These are phyloP conservation scores for Pinguiococcus pyrenoidosus DNA, from an alignment of 108 stramenopile genomes.

Conservation along the genomic window DNA sequence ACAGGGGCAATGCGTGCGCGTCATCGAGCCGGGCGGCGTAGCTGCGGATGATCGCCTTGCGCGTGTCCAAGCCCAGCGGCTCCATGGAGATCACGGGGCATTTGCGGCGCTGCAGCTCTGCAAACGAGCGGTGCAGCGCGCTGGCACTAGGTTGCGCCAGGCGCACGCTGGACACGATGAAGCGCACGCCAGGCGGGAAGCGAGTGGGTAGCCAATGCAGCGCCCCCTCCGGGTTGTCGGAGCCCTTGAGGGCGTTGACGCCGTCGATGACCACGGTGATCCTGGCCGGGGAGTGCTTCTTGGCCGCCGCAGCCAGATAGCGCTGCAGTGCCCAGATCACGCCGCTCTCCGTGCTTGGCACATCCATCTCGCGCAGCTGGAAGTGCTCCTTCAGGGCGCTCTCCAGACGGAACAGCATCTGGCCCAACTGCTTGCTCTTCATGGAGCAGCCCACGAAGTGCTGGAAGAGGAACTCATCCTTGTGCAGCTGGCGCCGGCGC, in stretches of 20 bases:
- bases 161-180: constrained; percentile 41
- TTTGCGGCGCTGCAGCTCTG: constrained; percentile 27
- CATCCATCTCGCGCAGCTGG: constrained; percentile 44
- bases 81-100: constrained; percentile 32
- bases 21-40: too few species aligned
- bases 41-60: constrained; percentile 24
- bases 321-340: constrained; percentile 38
- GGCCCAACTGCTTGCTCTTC: constrained; percentile 17
- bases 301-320: constrained; percentile 39
- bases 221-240: constrained; percentile 25
- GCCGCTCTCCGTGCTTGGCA: constrained; percentile 26
- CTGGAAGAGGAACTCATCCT: constrained; percentile 43
- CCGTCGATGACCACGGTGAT: constrained; percentile 42
- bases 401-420: constrained; percentile 29
- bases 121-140: constrained; percentile 28
- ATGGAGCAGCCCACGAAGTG: constrained; percentile 42
- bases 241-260: constrained; percentile 23
- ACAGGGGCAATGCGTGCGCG: too few species aligned
- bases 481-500: constrained; percentile 16
- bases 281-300: constrained; percentile 37
- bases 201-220: constrained; percentile 46
- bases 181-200: constrained; percentile 34
- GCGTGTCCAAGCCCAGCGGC: constrained; percentile 23
- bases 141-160: too few species aligned
- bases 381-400: constrained; percentile 38